Conservation (phyloP, 345 rosid genomes). For the Acer saccharum region DNA sequence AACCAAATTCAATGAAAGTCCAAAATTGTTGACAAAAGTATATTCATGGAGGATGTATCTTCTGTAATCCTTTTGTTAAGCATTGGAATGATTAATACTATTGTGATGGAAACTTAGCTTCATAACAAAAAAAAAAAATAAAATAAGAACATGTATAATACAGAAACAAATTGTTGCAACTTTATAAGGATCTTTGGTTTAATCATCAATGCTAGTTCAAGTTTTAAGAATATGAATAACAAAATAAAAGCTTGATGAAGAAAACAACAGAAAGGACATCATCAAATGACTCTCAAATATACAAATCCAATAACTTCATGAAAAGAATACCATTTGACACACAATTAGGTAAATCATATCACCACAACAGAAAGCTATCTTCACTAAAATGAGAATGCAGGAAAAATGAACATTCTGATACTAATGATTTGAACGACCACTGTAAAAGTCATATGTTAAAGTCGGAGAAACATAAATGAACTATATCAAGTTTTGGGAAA, state of each 20-base stretch:
- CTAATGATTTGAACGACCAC: not conserved
- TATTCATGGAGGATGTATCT: not conserved
- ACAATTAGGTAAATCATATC: not conserved
- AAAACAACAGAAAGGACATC: not conserved
- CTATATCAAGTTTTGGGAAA: no score
- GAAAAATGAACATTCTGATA: not conserved
- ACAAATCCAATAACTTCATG: not conserved
- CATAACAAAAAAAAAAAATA: not conserved
- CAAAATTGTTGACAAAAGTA: not conserved
- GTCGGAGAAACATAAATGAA: no score
- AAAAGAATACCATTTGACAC: not conserved
- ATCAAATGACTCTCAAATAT: not conserved
- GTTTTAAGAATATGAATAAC: not conserved
- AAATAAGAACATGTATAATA: not conserved
- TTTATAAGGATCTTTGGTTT: not conserved
- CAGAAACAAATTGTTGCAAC: not conserved
- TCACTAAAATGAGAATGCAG: not conserved
- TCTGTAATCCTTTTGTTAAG: not conserved
- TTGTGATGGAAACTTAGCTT: not conserved
- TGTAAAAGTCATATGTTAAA: no score
- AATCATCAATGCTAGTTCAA: not conserved
- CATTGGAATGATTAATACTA: not conserved
- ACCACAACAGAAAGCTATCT: not conserved
- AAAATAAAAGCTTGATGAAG: not conserved
- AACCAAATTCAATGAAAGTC: not conserved